Percentiles rank a stretch among this genome's conserved stretches.
phyloP scores from a whole-genome alignment of 495 filamentous ascomycete species.

The Aspergillus haitiensis region DNA sequence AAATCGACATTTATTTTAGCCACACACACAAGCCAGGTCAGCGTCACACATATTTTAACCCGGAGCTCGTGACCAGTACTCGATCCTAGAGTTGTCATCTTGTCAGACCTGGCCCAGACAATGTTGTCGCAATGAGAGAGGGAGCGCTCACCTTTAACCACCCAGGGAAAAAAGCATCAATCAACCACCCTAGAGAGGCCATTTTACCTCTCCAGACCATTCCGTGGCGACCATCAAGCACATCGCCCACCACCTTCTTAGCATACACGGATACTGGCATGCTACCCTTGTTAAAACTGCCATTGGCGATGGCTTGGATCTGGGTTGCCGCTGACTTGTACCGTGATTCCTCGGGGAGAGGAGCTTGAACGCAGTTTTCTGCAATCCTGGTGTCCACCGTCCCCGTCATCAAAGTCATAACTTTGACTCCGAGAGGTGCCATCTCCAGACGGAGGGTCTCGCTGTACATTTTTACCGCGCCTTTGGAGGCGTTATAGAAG shows the following conservation, averaged over 20 bases:
- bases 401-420: conserved; percentile 44
- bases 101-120: no score
- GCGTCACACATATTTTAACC: no score
- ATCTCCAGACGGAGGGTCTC: conserved; percentile 56
- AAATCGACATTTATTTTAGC: no score
- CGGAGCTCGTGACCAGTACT: no score
- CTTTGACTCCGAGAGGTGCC: conserved; percentile 54
- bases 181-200: conserved; percentile 21
- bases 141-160: conserved; percentile 23
- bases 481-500: conserved; percentile 55
- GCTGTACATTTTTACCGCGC: conserved; percentile 49
- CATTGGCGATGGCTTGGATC: conserved; percentile 6
- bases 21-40: no score
- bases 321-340: conserved; percentile 6
- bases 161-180: conserved; percentile 17
- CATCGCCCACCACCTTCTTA: conserved; percentile 23
- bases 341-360: background rate
- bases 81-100: no score
- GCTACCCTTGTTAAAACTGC: conserved; percentile 10
- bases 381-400: conserved; percentile 6
- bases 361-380: background rate
- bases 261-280: conserved; percentile 24
- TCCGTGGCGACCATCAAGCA: conserved; percentile 20
- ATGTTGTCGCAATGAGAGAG: no score
- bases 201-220: conserved; percentile 29